phyloP scores from a whole-genome alignment of 257 asterid species.

The Jacaranda mimosifolia region DNA sequence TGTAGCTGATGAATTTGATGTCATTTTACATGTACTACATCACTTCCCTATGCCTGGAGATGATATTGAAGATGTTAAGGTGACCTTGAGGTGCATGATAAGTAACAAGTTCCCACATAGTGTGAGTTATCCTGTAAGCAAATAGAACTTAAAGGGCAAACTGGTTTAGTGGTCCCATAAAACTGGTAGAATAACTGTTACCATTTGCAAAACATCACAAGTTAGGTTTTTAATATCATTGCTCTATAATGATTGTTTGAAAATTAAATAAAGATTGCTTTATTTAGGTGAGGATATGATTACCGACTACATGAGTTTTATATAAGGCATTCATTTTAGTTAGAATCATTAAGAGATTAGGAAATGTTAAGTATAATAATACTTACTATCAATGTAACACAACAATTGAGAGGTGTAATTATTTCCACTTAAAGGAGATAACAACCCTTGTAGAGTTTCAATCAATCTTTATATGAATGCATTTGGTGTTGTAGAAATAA shows the following conservation, averaged over 20 bases:
- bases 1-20: conserved; percentile 86
- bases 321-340: too few species aligned
- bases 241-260: not conserved
- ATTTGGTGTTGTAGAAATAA: conserved; percentile 56
- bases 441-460: conserved; percentile 50
- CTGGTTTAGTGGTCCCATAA: conserved; percentile 92
- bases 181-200: conserved; percentile 69
- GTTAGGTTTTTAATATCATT: conserved; percentile 36
- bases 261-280: not conserved
- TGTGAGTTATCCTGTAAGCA: conserved; percentile 86
- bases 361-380: not conserved
- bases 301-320: too few species aligned
- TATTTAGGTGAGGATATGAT: too few species aligned
- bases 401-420: conserved; percentile 52
- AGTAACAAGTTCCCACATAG: conserved; percentile 72
- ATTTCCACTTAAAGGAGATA: conserved; percentile 52
- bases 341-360: too few species aligned
- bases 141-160: conserved; percentile 77
- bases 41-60: conserved; percentile 58
- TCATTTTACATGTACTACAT: conserved; percentile 68
- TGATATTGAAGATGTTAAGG: conserved; percentile 64
- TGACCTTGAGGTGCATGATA: conserved; percentile 81
- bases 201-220: conserved; percentile 79
- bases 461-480: conserved; percentile 69
- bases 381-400: conserved; percentile 31